Percentiles rank a stretch among this genome's conserved stretches.
Evolutionary conservation across 83 land plant genomes (phyloP).

Genomic region (Thuja plicata): DNA sequence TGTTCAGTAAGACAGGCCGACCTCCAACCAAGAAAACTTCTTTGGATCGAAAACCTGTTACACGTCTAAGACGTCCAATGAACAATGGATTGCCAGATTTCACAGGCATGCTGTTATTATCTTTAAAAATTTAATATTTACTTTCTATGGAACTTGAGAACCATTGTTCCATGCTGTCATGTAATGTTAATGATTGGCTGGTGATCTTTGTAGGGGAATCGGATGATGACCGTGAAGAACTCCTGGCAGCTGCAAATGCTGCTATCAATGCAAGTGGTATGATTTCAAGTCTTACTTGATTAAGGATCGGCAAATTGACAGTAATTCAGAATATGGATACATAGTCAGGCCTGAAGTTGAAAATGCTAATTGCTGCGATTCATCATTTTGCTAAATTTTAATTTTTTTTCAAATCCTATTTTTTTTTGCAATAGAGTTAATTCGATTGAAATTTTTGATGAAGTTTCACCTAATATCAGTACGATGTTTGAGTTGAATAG

Average conservation of each 20-base stretch:
- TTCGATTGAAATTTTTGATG: neutral
- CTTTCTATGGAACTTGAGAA: neutral
- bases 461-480: neutral
- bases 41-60: conserved; percentile 67
- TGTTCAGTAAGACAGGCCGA: conserved; percentile 83
- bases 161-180: conserved; percentile 1
- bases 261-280: conserved; percentile 72
- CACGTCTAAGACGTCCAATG: conserved; percentile 53
- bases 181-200: neutral
- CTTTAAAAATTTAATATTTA: neutral
- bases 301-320: neutral
- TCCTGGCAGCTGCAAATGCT: conserved; percentile 59
- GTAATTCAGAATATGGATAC: neutral
- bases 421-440: neutral
- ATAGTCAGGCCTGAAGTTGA: neutral
- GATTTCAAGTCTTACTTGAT: conserved; percentile 12
- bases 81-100: conserved; percentile 49
- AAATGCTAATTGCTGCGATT: neutral
- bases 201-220: conserved; percentile 63
- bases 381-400: neutral
- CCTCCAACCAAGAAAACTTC: conserved; percentile 73
- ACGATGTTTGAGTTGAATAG: neutral
- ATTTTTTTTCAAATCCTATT: neutral
- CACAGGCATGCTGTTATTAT: conserved; percentile 39
- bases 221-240: conserved; percentile 94